Base-by-base conservation (phyloP, 257 asterid species). In the Lycium barbarum region DNA sequence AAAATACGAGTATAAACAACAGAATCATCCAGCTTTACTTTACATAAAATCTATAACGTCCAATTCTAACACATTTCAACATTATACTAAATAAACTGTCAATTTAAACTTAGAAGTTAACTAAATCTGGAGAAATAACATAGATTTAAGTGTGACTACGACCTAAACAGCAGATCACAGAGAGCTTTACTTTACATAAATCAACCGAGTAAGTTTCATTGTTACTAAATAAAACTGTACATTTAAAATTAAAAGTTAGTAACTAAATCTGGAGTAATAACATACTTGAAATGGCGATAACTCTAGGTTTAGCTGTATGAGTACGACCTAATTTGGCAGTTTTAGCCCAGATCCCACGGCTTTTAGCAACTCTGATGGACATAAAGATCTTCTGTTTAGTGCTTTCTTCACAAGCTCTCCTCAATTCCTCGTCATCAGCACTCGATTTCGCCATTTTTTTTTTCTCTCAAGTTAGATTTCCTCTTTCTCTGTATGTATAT, bases 281-380 rank as follows among this genome's bases (percentile, higher is more conserved):
- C 45, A 40, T 40, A 40, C 45, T 40, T 4, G 45, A 40, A 40
- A 40, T 78, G 14, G 82, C 82, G 14, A 78, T 33, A 53, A 97
- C 98, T 82, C 99, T 91, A 43, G 99, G 98, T 88, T 95, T 97
- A 17, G 99, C 98, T 96, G 93, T 95, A 86, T 91, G 89, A 81
- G 94, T 93, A 84, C 96, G 97, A 85, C 99, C 97, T 66, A 97
- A 84, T 88, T 94, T 94, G 81, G 87, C 96, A 5, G 93, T 51
- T 88, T 97, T 97, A 26, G 91, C 97, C 97, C 98, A 97, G 90
- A 93, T 88, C 84, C 98, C 98, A 76, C 74, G 90, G 88, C 98
- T 92, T 87, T 97, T 97, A 81, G 97, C 99, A 74, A 95, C 99
- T 80, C 99, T 91, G 85, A 97, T 95, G 84, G 98, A 93, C 98